Conservation (phyloP, 371 early-diverging fungal genomes). For the Nosema granulosis region DNA sequence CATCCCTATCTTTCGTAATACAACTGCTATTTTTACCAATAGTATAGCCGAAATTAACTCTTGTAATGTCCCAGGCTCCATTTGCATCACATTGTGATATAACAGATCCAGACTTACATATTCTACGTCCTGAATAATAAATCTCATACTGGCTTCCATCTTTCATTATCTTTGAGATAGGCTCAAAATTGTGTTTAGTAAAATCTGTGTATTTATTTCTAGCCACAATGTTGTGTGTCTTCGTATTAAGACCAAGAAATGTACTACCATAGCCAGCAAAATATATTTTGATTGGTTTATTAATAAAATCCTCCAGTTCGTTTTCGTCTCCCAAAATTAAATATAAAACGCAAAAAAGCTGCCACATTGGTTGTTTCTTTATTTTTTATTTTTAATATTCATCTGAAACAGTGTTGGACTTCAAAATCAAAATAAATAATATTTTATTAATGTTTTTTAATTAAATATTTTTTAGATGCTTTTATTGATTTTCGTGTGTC, state of each 20-base stretch:
- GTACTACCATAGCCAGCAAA: slow-evolving; percentile 24
- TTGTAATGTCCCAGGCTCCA: slow-evolving; percentile 36
- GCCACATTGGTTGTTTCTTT: too few species aligned
- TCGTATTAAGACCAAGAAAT: background rate
- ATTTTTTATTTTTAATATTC: too few species aligned
- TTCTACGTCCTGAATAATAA: slow-evolving; percentile 12
- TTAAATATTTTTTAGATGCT: too few species aligned
- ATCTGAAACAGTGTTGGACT: too few species aligned
- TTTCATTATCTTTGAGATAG: slow-evolving; percentile 24
- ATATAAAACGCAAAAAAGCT: background rate
- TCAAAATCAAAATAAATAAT: too few species aligned
- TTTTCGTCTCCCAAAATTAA: background rate
- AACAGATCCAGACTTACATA: slow-evolving; percentile 20
- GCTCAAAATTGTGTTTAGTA: slow-evolving; percentile 24
- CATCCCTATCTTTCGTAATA: slow-evolving; percentile 39
- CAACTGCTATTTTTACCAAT: slow-evolving; percentile 22
- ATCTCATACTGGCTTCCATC: slow-evolving; percentile 29
- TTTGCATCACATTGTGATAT: slow-evolving; percentile 20
- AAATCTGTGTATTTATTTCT: slow-evolving; percentile 18
- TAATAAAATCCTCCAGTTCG: slow-evolving; percentile 30
- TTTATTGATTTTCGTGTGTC: background rate
- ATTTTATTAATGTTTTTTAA: too few species aligned
- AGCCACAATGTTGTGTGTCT: background rate
- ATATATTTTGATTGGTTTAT: slow-evolving; percentile 36
- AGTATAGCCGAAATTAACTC: slow-evolving; percentile 42